phyloP scores from a whole-genome alignment of 345 rosid genomes.

The Lepidium sativum region DNA sequence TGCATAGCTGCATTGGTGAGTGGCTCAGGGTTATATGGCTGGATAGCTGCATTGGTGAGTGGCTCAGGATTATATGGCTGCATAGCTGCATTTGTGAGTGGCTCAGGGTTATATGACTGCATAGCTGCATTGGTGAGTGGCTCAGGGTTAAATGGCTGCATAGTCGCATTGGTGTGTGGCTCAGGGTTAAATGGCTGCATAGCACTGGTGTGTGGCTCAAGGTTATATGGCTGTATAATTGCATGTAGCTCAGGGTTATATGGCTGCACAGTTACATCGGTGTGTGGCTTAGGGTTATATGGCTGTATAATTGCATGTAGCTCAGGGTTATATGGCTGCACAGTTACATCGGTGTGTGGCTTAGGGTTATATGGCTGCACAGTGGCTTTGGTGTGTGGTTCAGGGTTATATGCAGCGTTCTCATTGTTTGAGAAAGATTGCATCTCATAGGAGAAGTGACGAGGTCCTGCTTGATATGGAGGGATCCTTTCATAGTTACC shows the following conservation, averaged over 20 bases:
- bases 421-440: conserved; percentile 11
- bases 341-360: neutral
- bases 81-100: neutral
- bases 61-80: conserved; percentile 1
- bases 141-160: conserved; percentile 1
- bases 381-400: neutral
- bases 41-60: neutral
- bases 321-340: conserved; percentile 1
- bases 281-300: neutral
- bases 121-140: neutral
- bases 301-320: neutral
- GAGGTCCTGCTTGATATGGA: neutral
- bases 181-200: conserved; percentile 1
- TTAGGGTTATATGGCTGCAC: neutral
- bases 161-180: neutral
- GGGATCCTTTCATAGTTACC: neutral
- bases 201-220: neutral
- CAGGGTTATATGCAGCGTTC: neutral
- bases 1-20: neutral
- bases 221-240: neutral
- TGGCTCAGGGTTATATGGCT: neutral
- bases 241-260: neutral
- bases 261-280: neutral
- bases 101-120: neutral
- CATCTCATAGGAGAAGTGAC: neutral